A percentile compares a stretch with the other conserved stretches of the same genome.
These are phyloP conservation scores for Salisapilia sapeloensis DNA, from an alignment of 352 stramenopile species.

Conservation along the genomic window DNA sequence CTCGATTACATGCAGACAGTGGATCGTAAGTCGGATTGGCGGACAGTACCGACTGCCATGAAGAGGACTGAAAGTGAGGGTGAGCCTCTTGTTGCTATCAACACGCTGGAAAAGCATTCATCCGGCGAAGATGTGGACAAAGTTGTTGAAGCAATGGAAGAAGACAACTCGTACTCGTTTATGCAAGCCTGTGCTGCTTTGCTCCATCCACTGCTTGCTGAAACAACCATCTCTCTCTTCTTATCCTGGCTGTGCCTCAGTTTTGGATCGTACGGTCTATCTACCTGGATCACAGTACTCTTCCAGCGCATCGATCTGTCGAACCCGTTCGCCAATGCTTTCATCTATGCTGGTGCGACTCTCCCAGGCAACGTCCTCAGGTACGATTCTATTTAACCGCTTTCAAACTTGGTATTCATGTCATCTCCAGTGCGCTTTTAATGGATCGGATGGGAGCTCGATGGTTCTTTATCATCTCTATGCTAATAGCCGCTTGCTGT, in stretches of 20 bases:
- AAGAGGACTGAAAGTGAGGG: too few species aligned
- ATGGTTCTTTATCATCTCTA: slow-evolving; percentile 50
- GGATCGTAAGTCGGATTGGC: background rate
- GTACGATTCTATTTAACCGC: slow-evolving; percentile 3
- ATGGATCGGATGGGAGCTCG: slow-evolving; percentile 54
- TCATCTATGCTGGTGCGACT: slow-evolving; percentile 84
- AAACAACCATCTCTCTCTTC: slow-evolving; percentile 42
- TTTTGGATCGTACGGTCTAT: slow-evolving; percentile 80
- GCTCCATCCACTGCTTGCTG: slow-evolving; percentile 34
- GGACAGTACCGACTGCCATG: too few species aligned
- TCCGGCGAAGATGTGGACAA: too few species aligned
- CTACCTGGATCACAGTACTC: slow-evolving; percentile 88
- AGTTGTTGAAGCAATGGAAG: too few species aligned
- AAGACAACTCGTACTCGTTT: too few species aligned
- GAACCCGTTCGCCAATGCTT: slow-evolving; percentile 82
- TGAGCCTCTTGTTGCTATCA: too few species aligned
- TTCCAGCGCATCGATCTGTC: slow-evolving; percentile 84
- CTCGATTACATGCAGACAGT: slow-evolving; percentile 42
- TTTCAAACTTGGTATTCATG: background rate
- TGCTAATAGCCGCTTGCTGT: slow-evolving; percentile 46
- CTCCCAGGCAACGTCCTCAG: slow-evolving; percentile 83
- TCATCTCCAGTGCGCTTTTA: slow-evolving; percentile 17
- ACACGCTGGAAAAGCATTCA: too few species aligned
- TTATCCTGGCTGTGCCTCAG: slow-evolving; percentile 62
- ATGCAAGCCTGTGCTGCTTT: too few species aligned